These are phyloP conservation scores for Phallus indusiatus DNA, from an alignment of 768 basidiomycete species.

Conservation along the genomic window DNA sequence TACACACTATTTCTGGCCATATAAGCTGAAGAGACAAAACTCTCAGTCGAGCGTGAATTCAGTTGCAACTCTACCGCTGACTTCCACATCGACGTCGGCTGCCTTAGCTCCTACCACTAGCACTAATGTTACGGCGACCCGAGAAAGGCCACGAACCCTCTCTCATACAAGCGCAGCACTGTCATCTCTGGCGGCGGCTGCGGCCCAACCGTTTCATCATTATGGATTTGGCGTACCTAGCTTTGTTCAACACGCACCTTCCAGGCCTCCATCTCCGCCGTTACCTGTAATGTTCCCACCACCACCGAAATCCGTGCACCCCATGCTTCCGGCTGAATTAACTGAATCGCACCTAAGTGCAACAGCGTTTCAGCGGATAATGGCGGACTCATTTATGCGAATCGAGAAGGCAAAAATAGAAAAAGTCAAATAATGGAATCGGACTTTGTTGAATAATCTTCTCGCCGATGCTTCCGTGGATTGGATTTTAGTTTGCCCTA, in stretches of 20 bases:
- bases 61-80: slow-evolving; percentile 45
- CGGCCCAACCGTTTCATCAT: neutral
- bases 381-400: neutral
- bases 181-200: slow-evolving; percentile 27
- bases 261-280: slow-evolving; percentile 29
- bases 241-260: slow-evolving; percentile 7
- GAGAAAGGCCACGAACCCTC: slow-evolving; percentile 43
- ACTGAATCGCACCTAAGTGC: slow-evolving; percentile 62
- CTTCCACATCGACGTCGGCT: slow-evolving; percentile 19
- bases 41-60: slow-evolving; percentile 55
- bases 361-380: slow-evolving; percentile 36
- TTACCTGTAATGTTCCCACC: slow-evolving; percentile 57
- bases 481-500: neutral
- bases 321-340: slow-evolving; percentile 65
- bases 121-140: slow-evolving; percentile 10
- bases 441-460: neutral
- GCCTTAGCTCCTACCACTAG: slow-evolving; percentile 17
- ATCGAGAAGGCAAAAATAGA: neutral
- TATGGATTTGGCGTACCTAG: neutral
- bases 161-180: slow-evolving; percentile 33
- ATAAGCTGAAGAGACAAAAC: slow-evolving; percentile 27
- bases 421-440: neutral
- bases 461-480: neutral
- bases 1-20: slow-evolving; percentile 8
- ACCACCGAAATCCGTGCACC: slow-evolving; percentile 44